phyloP scores from a whole-genome alignment of 1,284 basidiomycete genomes.

The Thecaphora frezii region DNA sequence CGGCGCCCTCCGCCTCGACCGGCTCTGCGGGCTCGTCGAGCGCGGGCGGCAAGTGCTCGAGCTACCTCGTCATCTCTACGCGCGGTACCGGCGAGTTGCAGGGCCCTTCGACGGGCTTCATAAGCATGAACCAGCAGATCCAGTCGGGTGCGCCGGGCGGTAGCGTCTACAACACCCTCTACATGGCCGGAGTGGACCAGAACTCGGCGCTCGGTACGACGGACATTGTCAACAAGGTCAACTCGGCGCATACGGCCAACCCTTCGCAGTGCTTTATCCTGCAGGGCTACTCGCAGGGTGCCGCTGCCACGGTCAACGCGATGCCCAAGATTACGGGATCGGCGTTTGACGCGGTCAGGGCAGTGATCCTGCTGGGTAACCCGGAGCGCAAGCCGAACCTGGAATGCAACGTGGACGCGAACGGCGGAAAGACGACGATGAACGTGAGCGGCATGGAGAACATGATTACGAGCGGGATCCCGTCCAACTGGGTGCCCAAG shows the following conservation, averaged over 20 bases:
- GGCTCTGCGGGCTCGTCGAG: too few relatives aligned
- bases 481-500: slow-evolving; percentile 44
- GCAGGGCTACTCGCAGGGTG: slow-evolving; percentile 48
- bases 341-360: slow-evolving; percentile 50
- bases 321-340: slow-evolving; percentile 33
- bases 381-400: slow-evolving; percentile 48
- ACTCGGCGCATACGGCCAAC: slow-evolving; percentile 9
- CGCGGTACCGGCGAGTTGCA: slow-evolving; percentile 56
- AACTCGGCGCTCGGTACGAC: slow-evolving; percentile 36
- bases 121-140: slow-evolving; percentile 35
- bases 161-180: slow-evolving; percentile 48
- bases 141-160: slow-evolving; percentile 26
- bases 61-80: slow-evolving; percentile 45
- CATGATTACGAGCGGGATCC: slow-evolving; percentile 21
- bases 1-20: too few relatives aligned
- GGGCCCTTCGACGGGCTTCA: slow-evolving; percentile 43
- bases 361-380: slow-evolving; percentile 55
- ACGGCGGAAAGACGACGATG: slow-evolving; percentile 46
- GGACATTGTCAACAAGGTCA: slow-evolving; percentile 28
- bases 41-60: too few relatives aligned
- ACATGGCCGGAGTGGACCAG: slow-evolving; percentile 47
- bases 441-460: slow-evolving; percentile 34
- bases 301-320: slow-evolving; percentile 52
- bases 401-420: slow-evolving; percentile 50
- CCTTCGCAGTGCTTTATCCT: slow-evolving; percentile 29